Evolutionary conservation across 1,284 basidiomycete species (phyloP), one percentile per base, ranked within the genome.

Genomic region (Austropuccinia psidii): DNA sequence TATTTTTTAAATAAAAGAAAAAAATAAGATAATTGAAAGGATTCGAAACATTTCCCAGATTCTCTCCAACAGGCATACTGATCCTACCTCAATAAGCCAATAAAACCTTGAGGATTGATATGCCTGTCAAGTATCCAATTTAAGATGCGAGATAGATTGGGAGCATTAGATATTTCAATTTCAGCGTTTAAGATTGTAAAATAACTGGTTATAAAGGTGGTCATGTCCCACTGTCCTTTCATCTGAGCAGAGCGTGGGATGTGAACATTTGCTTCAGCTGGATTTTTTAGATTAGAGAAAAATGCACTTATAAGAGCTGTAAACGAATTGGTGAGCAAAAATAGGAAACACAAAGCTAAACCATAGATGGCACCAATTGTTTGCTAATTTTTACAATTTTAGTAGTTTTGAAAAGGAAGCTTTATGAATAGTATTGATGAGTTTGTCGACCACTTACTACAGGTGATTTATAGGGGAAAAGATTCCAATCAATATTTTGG

Each of bases 401-500:
- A 9, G 3, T 9, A 33, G 29, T 15, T 0, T 4, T 33, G 11
- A 1, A 7, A 13, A 4, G 13, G 21, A 11, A 11, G 0, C 11
- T n/a, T 24, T 8, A 39, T 33, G 31, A 77, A 81, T 90, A 1
- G 89, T 4, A 52, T 11, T 21, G 39, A 24, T 8, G 19, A 13
- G 11, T n/a, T n/a, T n/a, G n/a, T n/a, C n/a, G 13, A 35, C n/a
- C 35, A 39, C 55, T 89, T 79, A 91, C 86, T 27, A 89, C 60
- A 17, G 79, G 80, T 2, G 86, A 85, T 9, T 79, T 78, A 80
- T 85, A 93, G 0, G 91, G 91, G 9, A 95, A 84, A 1, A 81
- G 83, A 6, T 76, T 81, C 60, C 91, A 84, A 75, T 88, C 83
- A 76, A 87, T 85, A 27, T 89, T 89, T 78, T 94, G 92, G 0